These are phyloP conservation scores for Tolypocladium guangdongense DNA, from an alignment of 2,329 filamentous ascomycete genomes.

Conservation along the genomic window DNA sequence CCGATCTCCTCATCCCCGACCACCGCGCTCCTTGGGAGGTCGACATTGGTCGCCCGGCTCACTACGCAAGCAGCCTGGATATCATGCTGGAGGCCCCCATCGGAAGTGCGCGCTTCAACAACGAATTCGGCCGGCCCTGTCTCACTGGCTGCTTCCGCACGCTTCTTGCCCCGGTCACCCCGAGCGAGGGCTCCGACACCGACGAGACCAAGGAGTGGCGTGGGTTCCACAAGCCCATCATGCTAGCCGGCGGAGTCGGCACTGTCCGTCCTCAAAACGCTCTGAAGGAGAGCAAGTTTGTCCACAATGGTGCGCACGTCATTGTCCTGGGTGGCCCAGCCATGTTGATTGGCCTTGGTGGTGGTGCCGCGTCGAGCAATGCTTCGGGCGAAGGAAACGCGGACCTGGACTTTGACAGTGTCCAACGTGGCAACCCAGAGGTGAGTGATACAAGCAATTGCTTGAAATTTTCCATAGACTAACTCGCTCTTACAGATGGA, in stretches of 20 bases:
- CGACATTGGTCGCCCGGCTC: conserved; percentile 77
- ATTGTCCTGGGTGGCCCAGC: conserved; percentile 91
- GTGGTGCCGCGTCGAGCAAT: conserved; percentile 87
- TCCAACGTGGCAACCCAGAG: conserved; percentile 93
- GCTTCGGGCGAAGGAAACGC: conserved; percentile 80
- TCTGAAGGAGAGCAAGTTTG: conserved; percentile 68
- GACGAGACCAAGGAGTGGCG: conserved; percentile 43
- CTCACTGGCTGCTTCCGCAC: conserved; percentile 88
- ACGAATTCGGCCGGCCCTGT: conserved; percentile 88
- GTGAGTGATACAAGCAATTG: background rate
- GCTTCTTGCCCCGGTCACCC: conserved; percentile 46
- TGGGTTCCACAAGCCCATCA: conserved; percentile 96
- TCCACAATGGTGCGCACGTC: conserved; percentile 78
- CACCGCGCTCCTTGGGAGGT: conserved; percentile 80
- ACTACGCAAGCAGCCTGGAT: conserved; percentile 88
- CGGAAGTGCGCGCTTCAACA: conserved; percentile 91
- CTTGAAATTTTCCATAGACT: background rate
- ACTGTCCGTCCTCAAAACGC: conserved; percentile 87
- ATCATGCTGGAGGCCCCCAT: conserved; percentile 98
- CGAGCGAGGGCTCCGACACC: conserved; percentile 19
- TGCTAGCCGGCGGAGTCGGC: conserved; percentile 93
- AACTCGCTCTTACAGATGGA: conserved; percentile 46
- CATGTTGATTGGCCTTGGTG: conserved; percentile 94
- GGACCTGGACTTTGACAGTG: conserved; percentile 92
- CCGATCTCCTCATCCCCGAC: conserved; percentile 81